Evolutionary conservation across 345 rosid species (phyloP).

Genomic region (Citrus australasica): DNA sequence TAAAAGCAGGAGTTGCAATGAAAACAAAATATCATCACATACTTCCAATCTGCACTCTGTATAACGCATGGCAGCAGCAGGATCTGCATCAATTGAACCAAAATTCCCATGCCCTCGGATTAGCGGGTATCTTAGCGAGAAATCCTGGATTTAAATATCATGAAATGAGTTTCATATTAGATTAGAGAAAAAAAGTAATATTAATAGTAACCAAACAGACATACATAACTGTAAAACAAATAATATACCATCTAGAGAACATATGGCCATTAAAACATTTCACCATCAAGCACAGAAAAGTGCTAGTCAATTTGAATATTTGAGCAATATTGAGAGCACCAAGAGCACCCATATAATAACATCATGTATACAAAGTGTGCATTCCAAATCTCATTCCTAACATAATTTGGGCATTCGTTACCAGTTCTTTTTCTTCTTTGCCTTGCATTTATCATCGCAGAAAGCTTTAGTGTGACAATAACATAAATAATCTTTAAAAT

Average conservation of each 20-base stretch:
- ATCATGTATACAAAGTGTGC: background rate
- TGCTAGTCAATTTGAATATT: background rate
- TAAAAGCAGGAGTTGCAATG: background rate
- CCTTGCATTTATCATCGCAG: background rate
- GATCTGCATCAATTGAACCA: conserved; percentile 95
- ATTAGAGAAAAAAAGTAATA: background rate
- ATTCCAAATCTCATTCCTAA: background rate
- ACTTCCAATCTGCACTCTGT: conserved; percentile 95
- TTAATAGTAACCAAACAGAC: background rate
- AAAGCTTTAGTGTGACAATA: background rate
- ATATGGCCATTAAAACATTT: background rate
- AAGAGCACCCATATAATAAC: too few species aligned
- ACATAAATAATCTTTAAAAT: background rate
- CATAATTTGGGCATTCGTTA: background rate
- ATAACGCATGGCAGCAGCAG: conserved; percentile 99
- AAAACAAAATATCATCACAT: conserved; percentile 26
- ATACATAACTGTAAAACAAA: background rate
- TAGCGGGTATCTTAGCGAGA: conserved; percentile 83
- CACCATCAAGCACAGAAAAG: background rate
- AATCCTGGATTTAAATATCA: conserved; percentile 49
- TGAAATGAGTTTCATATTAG: background rate
- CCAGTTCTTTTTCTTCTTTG: background rate
- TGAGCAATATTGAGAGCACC: background rate
- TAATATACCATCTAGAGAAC: background rate
- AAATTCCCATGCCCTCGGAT: conserved; percentile 96